Evolutionary conservation across 1,139 yeast species (phyloP), one percentile per base, ranked within the genome.

Genomic region (Suhomyces bribrorum): DNA sequence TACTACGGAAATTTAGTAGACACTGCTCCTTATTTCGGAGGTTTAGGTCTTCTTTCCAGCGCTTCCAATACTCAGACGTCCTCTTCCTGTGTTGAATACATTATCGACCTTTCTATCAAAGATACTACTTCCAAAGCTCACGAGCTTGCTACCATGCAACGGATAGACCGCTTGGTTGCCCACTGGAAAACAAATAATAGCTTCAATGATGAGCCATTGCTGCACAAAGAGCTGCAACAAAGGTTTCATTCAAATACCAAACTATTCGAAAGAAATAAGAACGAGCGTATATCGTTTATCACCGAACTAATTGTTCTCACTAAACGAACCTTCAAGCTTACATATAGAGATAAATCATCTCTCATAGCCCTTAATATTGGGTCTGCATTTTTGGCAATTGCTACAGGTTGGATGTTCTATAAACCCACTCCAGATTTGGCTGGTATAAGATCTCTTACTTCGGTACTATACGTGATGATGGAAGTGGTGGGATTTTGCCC

Each of bases 351-450:
- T 53, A 74, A 70, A 4, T 57, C 70, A 39, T 81, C 87, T 0
- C 62, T 79, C 33, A 39, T 69, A 5, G 79, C 86, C 0, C 63
- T 83, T 13, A 57, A 79, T 14, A 54, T 76, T 9, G 88, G 85
- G 33, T 70, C 84, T 1, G 45, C 75, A 0, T 45, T 82, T 3
- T 66, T 86, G 56, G 89, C 85, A 0, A 54, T 79, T 1, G 64
- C 81, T 16, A 66, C 78, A 32, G 96, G 96, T 0, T 86, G 94
- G 90, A 74, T 86, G 41, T 88, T 83, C 53, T 84, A 64, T 57
- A 75, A 76, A 47, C 88, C 92, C 0, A 77, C 70, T 14, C 73
- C 75, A 3, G 72, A 81, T 11, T 51, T 81, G 22, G 75, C 84
- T 0, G 95, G 95, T 7, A 75, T 86, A 5, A 64, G 95, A 47